Conservation (phyloP, 768 basidiomycete genomes). For the Lactarius hengduanensis region DNA sequence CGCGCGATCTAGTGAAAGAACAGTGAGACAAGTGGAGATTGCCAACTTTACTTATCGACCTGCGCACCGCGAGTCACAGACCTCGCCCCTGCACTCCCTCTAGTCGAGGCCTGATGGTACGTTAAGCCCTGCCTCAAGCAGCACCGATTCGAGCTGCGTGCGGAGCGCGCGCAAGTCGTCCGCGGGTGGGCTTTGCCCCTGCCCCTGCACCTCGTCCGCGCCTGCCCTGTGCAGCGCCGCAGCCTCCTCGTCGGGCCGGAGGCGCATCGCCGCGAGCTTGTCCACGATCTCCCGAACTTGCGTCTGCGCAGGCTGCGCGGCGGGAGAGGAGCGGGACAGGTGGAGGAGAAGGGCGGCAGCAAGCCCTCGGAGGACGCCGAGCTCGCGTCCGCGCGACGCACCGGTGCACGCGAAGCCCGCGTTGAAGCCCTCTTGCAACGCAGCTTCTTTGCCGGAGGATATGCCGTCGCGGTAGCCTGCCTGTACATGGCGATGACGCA, state of each 20-base stretch:
- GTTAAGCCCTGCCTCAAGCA: conserved; percentile 11
- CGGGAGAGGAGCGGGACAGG: conserved; percentile 22
- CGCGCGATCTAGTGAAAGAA: not conserved
- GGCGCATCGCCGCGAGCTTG: conserved; percentile 57
- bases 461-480: conserved; percentile 97
- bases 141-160: conserved; percentile 7
- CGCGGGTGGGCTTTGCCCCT: not conserved
- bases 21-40: not conserved
- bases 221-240: conserved; percentile 27
- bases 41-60: not conserved
- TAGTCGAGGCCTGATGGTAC: not conserved
- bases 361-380: conserved; percentile 76
- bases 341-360: conserved; percentile 39
- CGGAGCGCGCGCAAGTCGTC: conserved; percentile 17
- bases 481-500: conserved; percentile 40
- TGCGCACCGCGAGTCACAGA: not conserved
- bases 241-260: conserved; percentile 67
- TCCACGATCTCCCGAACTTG: conserved; percentile 48
- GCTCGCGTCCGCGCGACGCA: conserved; percentile 68
- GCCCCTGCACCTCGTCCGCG: not conserved
- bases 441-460: conserved; percentile 83
- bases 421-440: conserved; percentile 90
- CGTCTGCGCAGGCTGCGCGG: not conserved
- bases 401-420: conserved; percentile 72
- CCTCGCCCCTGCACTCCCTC: not conserved